Evolutionary conservation across 805 yeast genomes (phyloP).

Genomic region (Zygoascus flipseniorum): DNA sequence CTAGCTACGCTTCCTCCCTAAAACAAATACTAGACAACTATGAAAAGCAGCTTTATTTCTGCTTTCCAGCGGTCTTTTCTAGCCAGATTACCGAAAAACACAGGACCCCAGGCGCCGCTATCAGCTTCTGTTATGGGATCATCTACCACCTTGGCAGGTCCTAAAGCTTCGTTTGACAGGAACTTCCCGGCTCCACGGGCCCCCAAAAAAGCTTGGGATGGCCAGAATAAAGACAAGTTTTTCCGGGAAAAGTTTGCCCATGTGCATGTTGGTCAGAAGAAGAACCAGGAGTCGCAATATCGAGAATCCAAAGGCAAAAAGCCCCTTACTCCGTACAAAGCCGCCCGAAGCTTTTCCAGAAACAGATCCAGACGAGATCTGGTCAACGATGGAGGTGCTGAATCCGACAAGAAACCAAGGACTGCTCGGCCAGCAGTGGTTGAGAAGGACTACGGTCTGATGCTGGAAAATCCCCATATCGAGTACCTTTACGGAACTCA

Average conservation of each 20-base stretch:
- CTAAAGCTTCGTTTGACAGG: slow-evolving; percentile 29
- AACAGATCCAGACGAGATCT: slow-evolving; percentile 8
- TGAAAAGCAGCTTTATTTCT: background rate
- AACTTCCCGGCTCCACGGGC: slow-evolving; percentile 34
- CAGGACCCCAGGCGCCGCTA: background rate
- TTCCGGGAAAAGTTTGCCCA: slow-evolving; percentile 58
- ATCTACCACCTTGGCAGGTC: background rate
- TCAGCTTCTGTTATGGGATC: background rate
- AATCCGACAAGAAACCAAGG: background rate
- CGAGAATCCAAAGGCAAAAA: slow-evolving; percentile 13
- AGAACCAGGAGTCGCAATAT: slow-evolving; percentile 13
- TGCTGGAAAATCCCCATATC: background rate
- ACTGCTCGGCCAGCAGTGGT: background rate
- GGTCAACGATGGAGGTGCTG: background rate
- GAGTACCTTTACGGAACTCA: slow-evolving; percentile 69
- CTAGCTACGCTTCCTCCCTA: too few relatives aligned
- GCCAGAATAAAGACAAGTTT: slow-evolving; percentile 53
- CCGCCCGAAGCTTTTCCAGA: slow-evolving; percentile 6
- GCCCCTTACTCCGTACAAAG: slow-evolving; percentile 9
- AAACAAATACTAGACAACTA: background rate
- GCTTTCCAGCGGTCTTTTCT: background rate
- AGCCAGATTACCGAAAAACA: background rate
- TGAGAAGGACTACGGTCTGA: background rate
- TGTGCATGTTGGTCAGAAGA: slow-evolving; percentile 46
- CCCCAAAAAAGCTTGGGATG: slow-evolving; percentile 58